These are phyloP conservation scores for Aurifilum marmelostoma DNA, from an alignment of 2,329 filamentous ascomycete genomes.

Conservation along the genomic window DNA sequence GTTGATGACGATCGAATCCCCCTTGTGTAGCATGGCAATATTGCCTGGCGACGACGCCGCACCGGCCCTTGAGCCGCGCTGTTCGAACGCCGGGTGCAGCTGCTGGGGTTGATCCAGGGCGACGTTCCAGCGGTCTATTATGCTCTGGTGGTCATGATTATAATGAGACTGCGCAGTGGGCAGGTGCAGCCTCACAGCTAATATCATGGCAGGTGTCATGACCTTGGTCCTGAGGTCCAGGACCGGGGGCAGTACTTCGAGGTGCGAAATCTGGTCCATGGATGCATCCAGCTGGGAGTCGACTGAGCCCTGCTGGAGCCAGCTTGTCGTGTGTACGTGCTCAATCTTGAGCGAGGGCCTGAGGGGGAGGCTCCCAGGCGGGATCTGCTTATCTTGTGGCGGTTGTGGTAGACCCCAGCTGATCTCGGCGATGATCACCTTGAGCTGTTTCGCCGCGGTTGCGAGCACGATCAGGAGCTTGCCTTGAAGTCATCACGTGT, in stretches of 20 bases:
- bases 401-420: slow-evolving; percentile 69
- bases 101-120: slow-evolving; percentile 66
- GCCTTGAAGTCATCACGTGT: slow-evolving; percentile 46
- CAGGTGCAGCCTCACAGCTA: slow-evolving; percentile 72
- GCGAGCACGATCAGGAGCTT: slow-evolving; percentile 68
- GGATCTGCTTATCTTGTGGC: slow-evolving; percentile 56
- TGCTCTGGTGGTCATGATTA: slow-evolving; percentile 68
- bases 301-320: slow-evolving; percentile 53
- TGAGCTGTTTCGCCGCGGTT: slow-evolving; percentile 72
- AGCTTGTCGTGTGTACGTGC: slow-evolving; percentile 61
- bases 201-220: slow-evolving; percentile 61
- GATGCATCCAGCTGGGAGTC: slow-evolving; percentile 51
- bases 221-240: slow-evolving; percentile 63
- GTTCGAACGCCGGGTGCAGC: slow-evolving; percentile 77
- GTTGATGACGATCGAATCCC: slow-evolving; percentile 69
- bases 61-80: slow-evolving; percentile 65
- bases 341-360: slow-evolving; percentile 58
- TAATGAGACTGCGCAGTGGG: slow-evolving; percentile 58
- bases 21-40: slow-evolving; percentile 57
- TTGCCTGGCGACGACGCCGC: slow-evolving; percentile 49
- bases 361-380: slow-evolving; percentile 49
- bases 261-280: slow-evolving; percentile 69
- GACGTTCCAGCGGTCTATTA: slow-evolving; percentile 84
- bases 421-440: slow-evolving; percentile 73
- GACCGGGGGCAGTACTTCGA: slow-evolving; percentile 72